phyloP scores from a whole-genome alignment of 2,329 filamentous ascomycete species.

The Zopfia rhizophila region DNA sequence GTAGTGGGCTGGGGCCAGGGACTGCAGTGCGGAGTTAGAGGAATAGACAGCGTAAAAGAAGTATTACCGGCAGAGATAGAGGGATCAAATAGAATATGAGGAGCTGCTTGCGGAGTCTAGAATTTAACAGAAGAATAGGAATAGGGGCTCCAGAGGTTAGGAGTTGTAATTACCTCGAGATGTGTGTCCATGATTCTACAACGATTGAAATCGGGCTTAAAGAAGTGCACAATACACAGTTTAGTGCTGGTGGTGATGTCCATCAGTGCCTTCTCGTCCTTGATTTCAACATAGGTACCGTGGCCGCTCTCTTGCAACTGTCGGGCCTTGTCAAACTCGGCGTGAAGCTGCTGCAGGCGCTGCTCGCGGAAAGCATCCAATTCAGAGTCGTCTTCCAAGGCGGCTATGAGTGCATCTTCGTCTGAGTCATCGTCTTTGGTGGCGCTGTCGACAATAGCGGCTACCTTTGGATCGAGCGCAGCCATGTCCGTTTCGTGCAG shows the following conservation, averaged over 20 bases:
- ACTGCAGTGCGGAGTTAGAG: conserved; percentile 38
- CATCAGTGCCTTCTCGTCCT: conserved; percentile 67
- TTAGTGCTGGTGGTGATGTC: conserved; percentile 69
- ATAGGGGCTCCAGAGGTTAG: not conserved
- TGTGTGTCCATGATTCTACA: conserved; percentile 71
- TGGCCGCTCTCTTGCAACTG: conserved; percentile 61
- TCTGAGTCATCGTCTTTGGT: conserved; percentile 59
- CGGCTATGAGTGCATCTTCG: conserved; percentile 69
- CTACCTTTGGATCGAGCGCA: conserved; percentile 62
- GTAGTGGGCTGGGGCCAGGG: conserved; percentile 66
- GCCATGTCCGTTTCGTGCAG: conserved; percentile 49
- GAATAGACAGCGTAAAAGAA: not conserved
- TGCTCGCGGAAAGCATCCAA: conserved; percentile 66
- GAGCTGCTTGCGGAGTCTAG: not conserved
- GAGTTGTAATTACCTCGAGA: conserved; percentile 53
- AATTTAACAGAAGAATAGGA: not conserved
- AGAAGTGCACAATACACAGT: conserved; percentile 70
- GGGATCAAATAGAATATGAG: conserved; percentile 2
- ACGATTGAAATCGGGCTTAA: conserved; percentile 70
- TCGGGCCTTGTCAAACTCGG: conserved; percentile 64
- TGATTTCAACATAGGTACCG: conserved; percentile 66
- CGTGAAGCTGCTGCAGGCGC: conserved; percentile 67
- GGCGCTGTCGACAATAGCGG: conserved; percentile 59
- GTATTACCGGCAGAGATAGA: conserved; percentile 3
- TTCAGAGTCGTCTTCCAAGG: conserved; percentile 66